Evolutionary conservation across 1,139 yeast species (phyloP).

Genomic region (Saccharomyces pastorianus): DNA sequence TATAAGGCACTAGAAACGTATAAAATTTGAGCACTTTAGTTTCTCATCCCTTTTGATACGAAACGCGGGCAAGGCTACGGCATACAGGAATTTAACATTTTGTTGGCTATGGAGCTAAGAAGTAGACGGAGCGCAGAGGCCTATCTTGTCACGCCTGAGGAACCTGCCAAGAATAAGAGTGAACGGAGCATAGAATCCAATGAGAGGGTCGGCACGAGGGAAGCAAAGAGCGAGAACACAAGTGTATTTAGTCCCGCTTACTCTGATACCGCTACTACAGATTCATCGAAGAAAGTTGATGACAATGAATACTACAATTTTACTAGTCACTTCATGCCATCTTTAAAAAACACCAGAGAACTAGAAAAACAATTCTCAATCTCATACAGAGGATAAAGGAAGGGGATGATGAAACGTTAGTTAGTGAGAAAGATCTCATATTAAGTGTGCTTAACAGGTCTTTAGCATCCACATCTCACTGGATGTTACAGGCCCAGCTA

Average conservation of each 20-base stretch:
- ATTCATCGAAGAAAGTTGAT: background rate
- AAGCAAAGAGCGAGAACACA: background rate
- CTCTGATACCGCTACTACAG: background rate
- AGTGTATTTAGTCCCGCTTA: background rate
- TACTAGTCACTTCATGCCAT: conserved; percentile 12
- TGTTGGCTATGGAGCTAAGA: background rate
- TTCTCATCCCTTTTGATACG: background rate
- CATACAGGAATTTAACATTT: background rate
- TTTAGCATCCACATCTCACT: conserved; percentile 27
- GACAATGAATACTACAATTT: background rate
- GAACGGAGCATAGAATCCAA: background rate
- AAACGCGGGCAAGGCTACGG: background rate
- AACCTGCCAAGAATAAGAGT: conserved; percentile 2
- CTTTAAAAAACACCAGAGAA: conserved; percentile 18
- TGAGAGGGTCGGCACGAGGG: background rate
- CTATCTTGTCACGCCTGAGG: conserved; percentile 8
- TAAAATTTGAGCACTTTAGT: background rate
- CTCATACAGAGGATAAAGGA: conserved; percentile 16
- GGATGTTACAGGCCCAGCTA: conserved; percentile 29
- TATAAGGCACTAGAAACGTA: background rate
- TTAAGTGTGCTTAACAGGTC: conserved; percentile 22
- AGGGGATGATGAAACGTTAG: conserved; percentile 8
- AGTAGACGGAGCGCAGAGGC: background rate
- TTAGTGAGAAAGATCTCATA: conserved; percentile 8
- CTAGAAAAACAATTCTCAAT: conserved; percentile 19